These are phyloP conservation scores for Zygosaccharomyces pseudorouxii DNA, from an alignment of 805 yeast genomes.

Conservation along the genomic window DNA sequence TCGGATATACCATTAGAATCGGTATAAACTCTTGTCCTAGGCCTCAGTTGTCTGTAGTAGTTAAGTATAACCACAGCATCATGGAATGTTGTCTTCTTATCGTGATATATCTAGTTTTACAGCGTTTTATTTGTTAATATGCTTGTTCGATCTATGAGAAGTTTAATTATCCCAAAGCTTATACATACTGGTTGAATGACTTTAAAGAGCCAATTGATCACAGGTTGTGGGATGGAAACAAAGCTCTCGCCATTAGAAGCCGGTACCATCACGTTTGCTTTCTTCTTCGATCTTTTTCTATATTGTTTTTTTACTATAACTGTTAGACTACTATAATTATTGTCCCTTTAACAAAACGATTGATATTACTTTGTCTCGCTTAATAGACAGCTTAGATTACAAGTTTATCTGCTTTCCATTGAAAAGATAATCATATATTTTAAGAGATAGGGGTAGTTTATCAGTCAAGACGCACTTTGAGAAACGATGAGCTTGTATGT, in stretches of 20 bases:
- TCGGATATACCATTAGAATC: constrained; percentile 53
- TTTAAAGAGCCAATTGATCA: constrained; percentile 54
- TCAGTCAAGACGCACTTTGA: neutral
- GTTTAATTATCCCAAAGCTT: neutral
- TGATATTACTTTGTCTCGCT: constrained; percentile 1
- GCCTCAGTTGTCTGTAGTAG: constrained; percentile 51
- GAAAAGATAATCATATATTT: neutral
- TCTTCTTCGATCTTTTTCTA: neutral
- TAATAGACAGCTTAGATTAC: neutral
- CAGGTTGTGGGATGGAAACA: constrained; percentile 15
- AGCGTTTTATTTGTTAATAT: neutral
- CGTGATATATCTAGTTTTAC: constrained; percentile 44
- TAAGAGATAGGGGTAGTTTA: neutral
- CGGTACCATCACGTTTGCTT: neutral
- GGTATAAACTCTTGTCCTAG: constrained; percentile 64
- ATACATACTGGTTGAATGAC: constrained; percentile 46
- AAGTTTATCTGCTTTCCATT: neutral
- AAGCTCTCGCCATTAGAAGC: neutral
- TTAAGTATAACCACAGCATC: constrained; percentile 49
- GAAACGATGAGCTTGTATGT: constrained; percentile 20
- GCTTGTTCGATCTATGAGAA: neutral
- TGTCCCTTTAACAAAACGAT: constrained; percentile 1
- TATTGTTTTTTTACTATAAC: neutral
- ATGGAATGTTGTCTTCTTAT: constrained; percentile 55
- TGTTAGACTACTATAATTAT: neutral